These are phyloP conservation scores for Marchantia paleacea DNA, from an alignment of 225 moss, liverwort and hornwort species.

Conservation along the genomic window DNA sequence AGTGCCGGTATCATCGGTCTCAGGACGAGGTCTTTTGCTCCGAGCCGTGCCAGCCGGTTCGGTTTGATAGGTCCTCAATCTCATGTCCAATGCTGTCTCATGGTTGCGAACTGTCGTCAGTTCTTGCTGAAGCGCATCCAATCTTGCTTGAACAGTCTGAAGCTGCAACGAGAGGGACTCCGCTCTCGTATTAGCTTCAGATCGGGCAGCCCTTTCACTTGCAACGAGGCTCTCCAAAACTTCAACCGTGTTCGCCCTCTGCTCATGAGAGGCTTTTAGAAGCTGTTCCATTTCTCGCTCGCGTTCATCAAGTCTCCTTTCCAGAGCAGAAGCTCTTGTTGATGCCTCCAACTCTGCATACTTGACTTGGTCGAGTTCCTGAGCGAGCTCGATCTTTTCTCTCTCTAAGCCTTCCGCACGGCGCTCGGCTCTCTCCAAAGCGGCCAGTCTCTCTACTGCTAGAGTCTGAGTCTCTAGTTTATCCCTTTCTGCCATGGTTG, in stretches of 20 bases:
- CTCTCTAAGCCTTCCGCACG: conserved; percentile 52
- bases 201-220: conserved; percentile 69
- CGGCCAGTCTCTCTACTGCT: conserved; percentile 65
- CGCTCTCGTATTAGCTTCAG: conserved; percentile 64
- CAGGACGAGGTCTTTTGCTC: conserved; percentile 62
- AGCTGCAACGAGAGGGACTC: conserved; percentile 76
- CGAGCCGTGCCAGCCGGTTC: conserved; percentile 50
- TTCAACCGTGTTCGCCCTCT: conserved; percentile 74
- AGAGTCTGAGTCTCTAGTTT: conserved; percentile 72
- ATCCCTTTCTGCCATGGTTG: conserved; percentile 48
- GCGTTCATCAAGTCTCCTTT: conserved; percentile 63
- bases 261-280: conserved; percentile 62
- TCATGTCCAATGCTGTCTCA: conserved; percentile 70
- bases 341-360: conserved; percentile 52
- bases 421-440: conserved; percentile 53
- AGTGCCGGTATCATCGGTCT: conserved; percentile 51
- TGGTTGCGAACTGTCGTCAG: conserved; percentile 65
- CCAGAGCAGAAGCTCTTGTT: conserved; percentile 49
- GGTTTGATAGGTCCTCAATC: conserved; percentile 52
- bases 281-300: conserved; percentile 78
- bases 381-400: conserved; percentile 56
- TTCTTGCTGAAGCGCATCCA: conserved; percentile 65
- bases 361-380: conserved; percentile 54
- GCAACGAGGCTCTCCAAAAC: conserved; percentile 67
- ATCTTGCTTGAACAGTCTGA: conserved; percentile 60